These are phyloP conservation scores for Apodospora peruviana DNA, from an alignment of 495 filamentous ascomycete genomes.

Conservation along the genomic window DNA sequence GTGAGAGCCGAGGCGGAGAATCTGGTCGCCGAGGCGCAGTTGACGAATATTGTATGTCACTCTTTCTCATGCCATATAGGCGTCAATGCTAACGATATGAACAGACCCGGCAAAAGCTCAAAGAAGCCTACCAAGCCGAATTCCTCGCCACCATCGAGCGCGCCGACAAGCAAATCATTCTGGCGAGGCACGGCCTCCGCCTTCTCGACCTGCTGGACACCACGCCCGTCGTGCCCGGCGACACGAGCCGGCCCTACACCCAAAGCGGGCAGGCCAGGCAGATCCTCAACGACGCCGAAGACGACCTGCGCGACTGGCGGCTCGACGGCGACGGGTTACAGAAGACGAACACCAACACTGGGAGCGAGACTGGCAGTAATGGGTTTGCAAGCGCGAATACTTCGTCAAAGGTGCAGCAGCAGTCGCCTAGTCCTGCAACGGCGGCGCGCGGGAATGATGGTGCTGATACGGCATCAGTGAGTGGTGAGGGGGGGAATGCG, in stretches of 20 bases:
- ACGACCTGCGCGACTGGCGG: constrained; percentile 72
- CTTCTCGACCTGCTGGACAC: constrained; percentile 88
- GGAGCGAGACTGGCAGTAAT: neutral
- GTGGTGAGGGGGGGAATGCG: no score
- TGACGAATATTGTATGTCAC: constrained; percentile 76
- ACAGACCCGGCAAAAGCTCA: constrained; percentile 86
- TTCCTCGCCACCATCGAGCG: constrained; percentile 86
- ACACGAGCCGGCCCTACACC: constrained; percentile 61
- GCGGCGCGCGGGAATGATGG: no score
- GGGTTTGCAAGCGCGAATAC: no score
- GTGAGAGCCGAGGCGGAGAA: constrained; percentile 93
- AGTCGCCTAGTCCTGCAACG: no score
- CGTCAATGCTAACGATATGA: neutral
- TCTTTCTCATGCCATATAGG: neutral
- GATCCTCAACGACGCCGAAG: constrained; percentile 89
- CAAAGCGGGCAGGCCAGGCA: constrained; percentile 62
- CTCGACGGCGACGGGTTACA: constrained; percentile 16
- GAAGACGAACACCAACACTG: neutral
- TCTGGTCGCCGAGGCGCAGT: constrained; percentile 90
- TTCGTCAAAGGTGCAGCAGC: no score
- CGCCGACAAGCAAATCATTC: constrained; percentile 90
- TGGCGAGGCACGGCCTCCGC: constrained; percentile 81
- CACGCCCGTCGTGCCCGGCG: constrained; percentile 81
- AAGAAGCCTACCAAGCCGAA: constrained; percentile 85
- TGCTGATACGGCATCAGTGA: no score